Base-by-base conservation (phyloP, 352 stramenopile species). In the Aphanomyces euteiches region DNA sequence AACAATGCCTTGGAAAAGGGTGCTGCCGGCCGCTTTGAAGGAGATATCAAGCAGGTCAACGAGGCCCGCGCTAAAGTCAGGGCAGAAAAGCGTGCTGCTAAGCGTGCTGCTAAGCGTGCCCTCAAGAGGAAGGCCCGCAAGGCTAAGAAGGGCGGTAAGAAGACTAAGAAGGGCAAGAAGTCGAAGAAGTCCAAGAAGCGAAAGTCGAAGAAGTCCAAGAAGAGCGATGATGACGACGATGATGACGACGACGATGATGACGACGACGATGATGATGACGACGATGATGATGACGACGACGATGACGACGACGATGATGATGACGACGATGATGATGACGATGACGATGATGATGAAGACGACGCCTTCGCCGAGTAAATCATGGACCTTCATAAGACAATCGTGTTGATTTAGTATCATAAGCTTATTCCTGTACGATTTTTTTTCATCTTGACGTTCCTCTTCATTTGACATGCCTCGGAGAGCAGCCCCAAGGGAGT, bases 1-100 rank as follows among this genome's bases (percentile, higher is more conserved):
- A 61, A 61, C 54, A 40, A 37, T 7, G 54, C 54, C 28, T 37
- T 61, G 10, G 21, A 61, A 37, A 61, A 12, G 10, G 54, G 54
- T 10, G 54, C 54, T 10, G 34, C 19, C 19, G 37, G 15, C 10
- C 54, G 54, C 54, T 61, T 61, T 40, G 54, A 61, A 12, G n/a
- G 1, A 37, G 17, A 19, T 10, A n/a, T 61, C 1, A 37, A 28
- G 5, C 1, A 37, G 15, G 54, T 61, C 17, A 7, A 37, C 5
- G 37, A 37, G 54, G 3, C 1, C 0, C 54, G 54, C 54, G 21
- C 13, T 5, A 1, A 61, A 10, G 54, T 5, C 54, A 61, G 41
- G 54, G 5, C 1, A 28, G 19, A 7, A 7, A 61, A 61, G 54
- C 17, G 28, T 10, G 54, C 54, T 3, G 54, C 1, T 4, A 61